These are phyloP conservation scores for Haplosporangium sp. DNA, from an alignment of 371 early-diverging fungal species.

Conservation along the genomic window DNA sequence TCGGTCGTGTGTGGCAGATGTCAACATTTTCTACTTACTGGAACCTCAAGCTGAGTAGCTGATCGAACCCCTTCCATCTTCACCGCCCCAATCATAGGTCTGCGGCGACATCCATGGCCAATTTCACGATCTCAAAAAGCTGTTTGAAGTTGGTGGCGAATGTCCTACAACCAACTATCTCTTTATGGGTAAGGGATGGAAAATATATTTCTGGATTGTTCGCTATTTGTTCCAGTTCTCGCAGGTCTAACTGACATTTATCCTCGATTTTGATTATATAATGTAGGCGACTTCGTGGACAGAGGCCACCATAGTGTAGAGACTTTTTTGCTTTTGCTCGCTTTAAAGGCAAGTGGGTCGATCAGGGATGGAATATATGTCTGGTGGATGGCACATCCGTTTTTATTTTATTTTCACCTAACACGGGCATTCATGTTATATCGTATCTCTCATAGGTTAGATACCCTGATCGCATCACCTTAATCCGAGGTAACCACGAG, in stretches of 20 bases:
- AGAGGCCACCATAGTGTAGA: constrained; percentile 99
- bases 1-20: no score
- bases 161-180: constrained; percentile 98
- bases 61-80: no score
- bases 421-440: neutral
- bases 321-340: constrained; percentile 97
- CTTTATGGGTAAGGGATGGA: constrained; percentile 85
- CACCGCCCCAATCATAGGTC: constrained; percentile 67
- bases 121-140: constrained; percentile 96
- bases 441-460: constrained; percentile 67
- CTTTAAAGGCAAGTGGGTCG: constrained; percentile 82
- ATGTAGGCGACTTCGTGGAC: constrained; percentile 98
- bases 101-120: constrained; percentile 99
- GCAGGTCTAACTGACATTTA: neutral
- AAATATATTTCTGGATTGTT: neutral
- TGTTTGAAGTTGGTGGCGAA: constrained; percentile 95
- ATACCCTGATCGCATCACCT: constrained; percentile 94
- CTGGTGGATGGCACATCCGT: neutral
- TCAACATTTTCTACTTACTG: neutral
- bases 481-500: constrained; percentile 99
- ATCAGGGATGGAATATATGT: neutral
- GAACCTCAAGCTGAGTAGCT: no score
- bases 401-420: neutral
- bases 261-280: neutral
- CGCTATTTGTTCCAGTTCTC: neutral